A percentile compares a stretch with the other conserved stretches of the same genome.
Evolutionary conservation across 2,329 filamentous ascomycete species (phyloP).

Genomic region (Coleophoma cylindrospora): DNA sequence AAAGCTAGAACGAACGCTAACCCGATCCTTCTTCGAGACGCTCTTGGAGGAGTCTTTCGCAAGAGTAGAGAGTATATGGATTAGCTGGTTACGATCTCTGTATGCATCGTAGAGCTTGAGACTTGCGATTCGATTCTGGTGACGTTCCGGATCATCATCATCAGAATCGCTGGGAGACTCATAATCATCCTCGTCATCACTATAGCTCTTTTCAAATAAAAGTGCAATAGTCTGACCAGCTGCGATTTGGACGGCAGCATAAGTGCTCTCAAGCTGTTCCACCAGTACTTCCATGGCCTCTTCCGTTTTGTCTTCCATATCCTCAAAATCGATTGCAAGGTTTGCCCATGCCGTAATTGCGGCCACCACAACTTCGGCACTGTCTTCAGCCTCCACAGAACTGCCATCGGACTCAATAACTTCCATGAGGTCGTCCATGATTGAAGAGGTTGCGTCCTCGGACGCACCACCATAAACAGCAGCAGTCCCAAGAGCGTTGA

Average conservation of each 20-base stretch:
- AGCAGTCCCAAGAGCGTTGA: conserved; percentile 57
- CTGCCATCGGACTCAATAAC: conserved; percentile 64
- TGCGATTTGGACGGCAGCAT: conserved; percentile 59
- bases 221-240: conserved; percentile 69
- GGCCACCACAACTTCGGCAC: conserved; percentile 55
- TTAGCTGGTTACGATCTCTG: conserved; percentile 56
- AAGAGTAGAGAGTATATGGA: conserved; percentile 53
- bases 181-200: conserved; percentile 38
- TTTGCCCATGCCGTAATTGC: conserved; percentile 67
- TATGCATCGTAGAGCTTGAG: conserved; percentile 65
- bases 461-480: conserved; percentile 63
- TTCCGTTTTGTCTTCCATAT: conserved; percentile 59
- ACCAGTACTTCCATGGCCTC: conserved; percentile 62
- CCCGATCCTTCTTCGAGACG: conserved; percentile 62
- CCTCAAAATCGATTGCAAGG: conserved; percentile 60
- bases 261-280: conserved; percentile 62
- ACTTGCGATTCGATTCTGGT: conserved; percentile 31
- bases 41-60: conserved; percentile 54
- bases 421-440: conserved; percentile 63
- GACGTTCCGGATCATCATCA: conserved; percentile 24
- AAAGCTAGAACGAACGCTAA: conserved; percentile 61
- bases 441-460: conserved; percentile 53
- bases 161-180: conserved; percentile 37
- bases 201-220: conserved; percentile 59
- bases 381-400: conserved; percentile 57